Base-by-base conservation (phyloP, 176 grass and related monocot genomes). In the Oryza punctata region DNA sequence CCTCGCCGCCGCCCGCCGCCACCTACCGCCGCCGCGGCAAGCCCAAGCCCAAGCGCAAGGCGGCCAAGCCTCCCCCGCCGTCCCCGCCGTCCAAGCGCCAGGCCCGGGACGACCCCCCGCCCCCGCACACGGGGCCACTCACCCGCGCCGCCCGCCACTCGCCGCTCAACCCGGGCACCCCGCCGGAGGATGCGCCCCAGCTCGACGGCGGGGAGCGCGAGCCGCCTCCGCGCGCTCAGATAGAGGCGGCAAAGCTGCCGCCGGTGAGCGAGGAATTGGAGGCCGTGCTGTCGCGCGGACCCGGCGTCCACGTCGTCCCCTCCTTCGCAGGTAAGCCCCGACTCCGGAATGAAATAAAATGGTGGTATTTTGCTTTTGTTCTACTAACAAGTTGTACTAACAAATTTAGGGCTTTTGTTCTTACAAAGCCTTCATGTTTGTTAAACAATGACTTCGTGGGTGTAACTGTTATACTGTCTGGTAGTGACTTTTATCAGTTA, bases 281-380 rank as follows among this genome's bases (percentile, higher is more conserved):
- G 40, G 84, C 91, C 21, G 85, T 97, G 14, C 76, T 84, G 40
- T 93, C 89, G 52, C 88, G 94, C 28, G 89, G 73, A 35, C 45
- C 79, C 41, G 81, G 75, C 43, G 89, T 90, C 43, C 94, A 97
- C 80, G 91, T 91, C 11, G 89, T 94, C 14, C 89, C 94, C 12
- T 84, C 87, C 49, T 89, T 91, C 75, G 91, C 91, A 19, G 94
- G 94, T 93, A 65, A 86, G 84, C 9, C 50, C 27, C 13, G 9
- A 7, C 12, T 32, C 59, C n/a, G 1, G 14, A 40, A 44, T 19
- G 5, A 64, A 47, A 14, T 37, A 9, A 25, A 32, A 45, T 78
- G 45, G 8, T 0, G 10, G 16, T 67, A 2, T 24, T 35, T 71
- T 35, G 13, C 10, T 14, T 4, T 47, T 2, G 47, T 71, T n/a